These are phyloP conservation scores for Phallus indusiatus DNA, from an alignment of 768 basidiomycete genomes.

Conservation along the genomic window DNA sequence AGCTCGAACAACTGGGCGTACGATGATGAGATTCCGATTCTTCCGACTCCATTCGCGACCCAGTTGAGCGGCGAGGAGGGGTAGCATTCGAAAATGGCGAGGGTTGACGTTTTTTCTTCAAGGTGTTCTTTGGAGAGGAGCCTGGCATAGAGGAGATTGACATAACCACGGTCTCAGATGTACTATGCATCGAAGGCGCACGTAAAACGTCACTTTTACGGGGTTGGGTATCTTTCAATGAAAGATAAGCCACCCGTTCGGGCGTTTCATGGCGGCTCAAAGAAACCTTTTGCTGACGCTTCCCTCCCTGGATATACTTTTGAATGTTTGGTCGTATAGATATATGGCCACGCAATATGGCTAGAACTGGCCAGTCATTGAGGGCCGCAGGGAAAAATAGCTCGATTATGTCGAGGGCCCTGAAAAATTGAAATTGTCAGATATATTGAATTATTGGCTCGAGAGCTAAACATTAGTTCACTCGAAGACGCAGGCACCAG, in stretches of 20 bases:
- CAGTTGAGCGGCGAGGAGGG: too few species aligned
- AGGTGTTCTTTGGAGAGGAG: not conserved
- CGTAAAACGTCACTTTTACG: not conserved
- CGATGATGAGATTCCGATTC: too few species aligned
- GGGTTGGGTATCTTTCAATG: not conserved
- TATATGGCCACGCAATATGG: not conserved
- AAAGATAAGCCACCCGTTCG: not conserved
- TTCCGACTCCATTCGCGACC: too few species aligned
- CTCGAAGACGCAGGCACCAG: not conserved
- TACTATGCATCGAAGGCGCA: not conserved
- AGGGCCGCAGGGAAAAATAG: not conserved
- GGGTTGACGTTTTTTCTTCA: not conserved
- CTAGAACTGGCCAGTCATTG: not conserved
- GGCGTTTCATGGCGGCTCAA: not conserved
- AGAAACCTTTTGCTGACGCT: not conserved
- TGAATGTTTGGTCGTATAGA: not conserved
- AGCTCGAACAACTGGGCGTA: too few species aligned
- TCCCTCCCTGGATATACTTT: not conserved
- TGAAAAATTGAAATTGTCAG: not conserved
- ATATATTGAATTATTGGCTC: not conserved
- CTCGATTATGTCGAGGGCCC: constrained; percentile 1
- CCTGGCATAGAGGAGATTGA: not conserved
- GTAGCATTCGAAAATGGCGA: not conserved
- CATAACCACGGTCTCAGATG: not conserved
- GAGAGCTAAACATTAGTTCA: not conserved